These are phyloP conservation scores for Naganishia sp. DNA, from an alignment of 1,284 basidiomycete genomes.

Conservation along the genomic window DNA sequence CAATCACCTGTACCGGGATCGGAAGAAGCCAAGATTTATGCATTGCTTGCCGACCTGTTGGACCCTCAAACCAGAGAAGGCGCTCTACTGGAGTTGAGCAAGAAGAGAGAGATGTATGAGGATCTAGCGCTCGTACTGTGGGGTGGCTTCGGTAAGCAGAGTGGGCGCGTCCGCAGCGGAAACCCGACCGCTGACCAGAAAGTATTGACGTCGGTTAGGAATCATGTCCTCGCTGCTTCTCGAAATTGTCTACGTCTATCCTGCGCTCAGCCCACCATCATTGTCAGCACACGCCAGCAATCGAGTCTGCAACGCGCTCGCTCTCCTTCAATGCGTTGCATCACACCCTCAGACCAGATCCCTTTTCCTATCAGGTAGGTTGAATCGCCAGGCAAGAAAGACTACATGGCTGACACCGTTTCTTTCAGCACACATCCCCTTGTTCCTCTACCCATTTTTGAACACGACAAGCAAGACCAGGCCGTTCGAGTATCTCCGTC, in stretches of 20 bases:
- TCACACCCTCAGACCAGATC: conserved; percentile 91
- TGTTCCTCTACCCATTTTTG: conserved; percentile 98
- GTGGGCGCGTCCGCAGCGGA: too few relatives aligned
- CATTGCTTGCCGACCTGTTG: conserved; percentile 58
- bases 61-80: conserved; percentile 69
- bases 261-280: conserved; percentile 90
- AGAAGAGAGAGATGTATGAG: conserved; percentile 99
- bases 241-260: conserved; percentile 98
- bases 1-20: conserved; percentile 47
- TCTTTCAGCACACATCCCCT: conserved; percentile 84
- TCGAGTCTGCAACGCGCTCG: conserved; percentile 97
- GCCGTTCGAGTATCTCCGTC: conserved; percentile 96
- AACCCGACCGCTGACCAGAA: conserved; percentile 5
- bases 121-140: conserved; percentile 96
- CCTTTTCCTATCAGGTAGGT: conserved; percentile 81
- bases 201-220: conserved; percentile 59
- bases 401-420: neutral
- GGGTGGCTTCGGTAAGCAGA: conserved; percentile 90
- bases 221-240: conserved; percentile 98
- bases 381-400: neutral
- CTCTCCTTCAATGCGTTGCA: conserved; percentile 95
- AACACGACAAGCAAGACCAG: conserved; percentile 99
- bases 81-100: conserved; percentile 91
- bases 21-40: conserved; percentile 60
- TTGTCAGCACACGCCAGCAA: conserved; percentile 99